phyloP scores from a whole-genome alignment of 495 filamentous ascomycete species.

The Penicillium flavigenum region DNA sequence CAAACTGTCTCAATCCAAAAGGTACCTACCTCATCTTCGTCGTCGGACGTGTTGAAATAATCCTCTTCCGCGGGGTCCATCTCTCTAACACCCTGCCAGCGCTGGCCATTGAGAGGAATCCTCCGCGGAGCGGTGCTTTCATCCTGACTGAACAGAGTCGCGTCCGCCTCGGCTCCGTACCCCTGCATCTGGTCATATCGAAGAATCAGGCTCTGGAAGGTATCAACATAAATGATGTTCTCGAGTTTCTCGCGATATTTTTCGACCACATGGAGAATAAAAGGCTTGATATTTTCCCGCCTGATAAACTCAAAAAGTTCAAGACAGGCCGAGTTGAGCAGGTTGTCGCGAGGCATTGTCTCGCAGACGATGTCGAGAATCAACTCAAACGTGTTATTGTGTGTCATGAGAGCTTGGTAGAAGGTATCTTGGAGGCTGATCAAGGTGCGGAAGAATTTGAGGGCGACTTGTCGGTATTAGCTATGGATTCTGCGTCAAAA shows the following conservation, averaged over 20 bases:
- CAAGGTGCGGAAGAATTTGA: conserved; percentile 92
- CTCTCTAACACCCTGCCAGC: conserved; percentile 77
- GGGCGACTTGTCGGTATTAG: conserved; percentile 62
- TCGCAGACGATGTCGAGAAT: conserved; percentile 85
- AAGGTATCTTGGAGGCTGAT: conserved; percentile 88
- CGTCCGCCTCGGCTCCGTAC: conserved; percentile 60
- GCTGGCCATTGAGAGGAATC: conserved; percentile 61
- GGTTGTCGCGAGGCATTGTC: conserved; percentile 94
- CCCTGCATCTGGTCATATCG: conserved; percentile 80
- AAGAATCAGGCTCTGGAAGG: conserved; percentile 71
- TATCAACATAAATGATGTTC: conserved; percentile 80
- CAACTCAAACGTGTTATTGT: conserved; percentile 79
- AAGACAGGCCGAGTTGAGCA: conserved; percentile 92
- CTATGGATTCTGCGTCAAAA: background rate
- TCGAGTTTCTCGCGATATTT: conserved; percentile 81
- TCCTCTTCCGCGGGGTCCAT: conserved; percentile 87
- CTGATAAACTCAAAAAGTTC: conserved; percentile 93
- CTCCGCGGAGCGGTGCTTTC: conserved; percentile 49
- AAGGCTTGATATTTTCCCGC: conserved; percentile 75
- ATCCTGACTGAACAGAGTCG: conserved; percentile 51
- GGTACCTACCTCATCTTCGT: conserved; percentile 71
- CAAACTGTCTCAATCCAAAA: background rate
- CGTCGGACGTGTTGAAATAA: conserved; percentile 89
- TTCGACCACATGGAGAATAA: conserved; percentile 83
- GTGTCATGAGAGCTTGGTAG: conserved; percentile 82